These are phyloP conservation scores for Orbilia blumenaviensis DNA, from an alignment of 2,329 filamentous ascomycete genomes.

Conservation along the genomic window DNA sequence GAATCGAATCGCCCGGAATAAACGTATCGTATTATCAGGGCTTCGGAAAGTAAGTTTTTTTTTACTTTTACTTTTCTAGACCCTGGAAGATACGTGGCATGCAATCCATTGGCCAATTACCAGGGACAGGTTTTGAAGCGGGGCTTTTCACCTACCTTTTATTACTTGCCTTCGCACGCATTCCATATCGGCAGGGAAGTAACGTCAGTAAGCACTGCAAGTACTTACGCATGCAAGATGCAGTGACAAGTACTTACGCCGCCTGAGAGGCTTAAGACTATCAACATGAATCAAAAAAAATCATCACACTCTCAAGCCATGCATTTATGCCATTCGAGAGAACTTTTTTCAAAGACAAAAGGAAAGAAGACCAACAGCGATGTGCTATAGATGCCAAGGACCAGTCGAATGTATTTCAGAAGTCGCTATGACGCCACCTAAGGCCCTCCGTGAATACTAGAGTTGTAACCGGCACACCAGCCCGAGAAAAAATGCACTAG, in stretches of 20 bases:
- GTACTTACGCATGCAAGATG: neutral
- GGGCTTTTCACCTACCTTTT: neutral
- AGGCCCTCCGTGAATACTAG: no score
- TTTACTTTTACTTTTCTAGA: no score
- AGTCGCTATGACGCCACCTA: no score
- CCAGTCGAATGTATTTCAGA: no score
- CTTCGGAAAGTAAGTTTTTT: constrained; percentile 12
- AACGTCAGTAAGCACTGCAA: no score
- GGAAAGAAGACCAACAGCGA: no score
- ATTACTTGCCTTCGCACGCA: neutral
- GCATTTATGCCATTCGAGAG: neutral
- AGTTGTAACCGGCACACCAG: no score
- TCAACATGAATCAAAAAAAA: neutral
- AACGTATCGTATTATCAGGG: no score
- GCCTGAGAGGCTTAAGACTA: neutral
- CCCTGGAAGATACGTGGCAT: constrained; percentile 46
- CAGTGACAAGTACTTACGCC: neutral
- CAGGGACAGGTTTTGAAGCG: constrained; percentile 1
- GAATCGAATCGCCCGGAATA: neutral
- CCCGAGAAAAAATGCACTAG: no score
- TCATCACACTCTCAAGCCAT: neutral
- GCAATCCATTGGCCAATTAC: constrained; percentile 30
- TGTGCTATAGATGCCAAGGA: no score
- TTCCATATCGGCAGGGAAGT: no score
- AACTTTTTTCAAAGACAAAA: no score